These are phyloP conservation scores for Septoria linicola DNA, from an alignment of 2,329 filamentous ascomycete genomes.

Conservation along the genomic window DNA sequence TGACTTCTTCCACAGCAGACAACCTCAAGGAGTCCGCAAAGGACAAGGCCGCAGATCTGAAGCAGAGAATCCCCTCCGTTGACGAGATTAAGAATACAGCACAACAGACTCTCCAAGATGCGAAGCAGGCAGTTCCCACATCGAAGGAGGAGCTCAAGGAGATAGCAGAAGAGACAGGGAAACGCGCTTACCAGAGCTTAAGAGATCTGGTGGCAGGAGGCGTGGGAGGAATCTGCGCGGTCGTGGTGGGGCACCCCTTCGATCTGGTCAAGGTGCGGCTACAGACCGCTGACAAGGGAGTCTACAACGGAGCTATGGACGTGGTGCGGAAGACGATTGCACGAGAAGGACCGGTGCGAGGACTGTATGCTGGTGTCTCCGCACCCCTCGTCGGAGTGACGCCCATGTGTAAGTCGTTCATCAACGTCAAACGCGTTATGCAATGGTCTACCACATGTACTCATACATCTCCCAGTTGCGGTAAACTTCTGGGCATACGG, in stretches of 20 bases:
- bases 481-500: conserved; percentile 84
- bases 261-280: conserved; percentile 96
- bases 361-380: conserved; percentile 94
- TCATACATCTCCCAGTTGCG: conserved; percentile 51
- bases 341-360: conserved; percentile 73
- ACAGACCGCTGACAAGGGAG: conserved; percentile 91
- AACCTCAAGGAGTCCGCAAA: conserved; percentile 26
- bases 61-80: conserved; percentile 22
- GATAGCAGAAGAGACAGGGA: conserved; percentile 52
- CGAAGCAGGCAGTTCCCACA: conserved; percentile 24
- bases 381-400: conserved; percentile 94
- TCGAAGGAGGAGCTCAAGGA: conserved; percentile 52
- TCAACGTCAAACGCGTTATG: neutral
- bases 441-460: neutral
- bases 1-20: conserved; percentile 21
- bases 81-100: conserved; percentile 22
- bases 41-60: conserved; percentile 23
- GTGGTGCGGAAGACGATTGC: conserved; percentile 87
- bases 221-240: conserved; percentile 90
- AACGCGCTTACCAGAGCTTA: conserved; percentile 61
- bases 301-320: conserved; percentile 87
- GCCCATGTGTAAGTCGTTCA: conserved; percentile 86
- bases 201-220: conserved; percentile 86
- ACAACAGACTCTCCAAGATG: conserved; percentile 24
- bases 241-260: conserved; percentile 91